Evolutionary conservation across 2,329 filamentous ascomycete genomes (phyloP).

Genomic region (Microdochium trichocladiopsis): DNA sequence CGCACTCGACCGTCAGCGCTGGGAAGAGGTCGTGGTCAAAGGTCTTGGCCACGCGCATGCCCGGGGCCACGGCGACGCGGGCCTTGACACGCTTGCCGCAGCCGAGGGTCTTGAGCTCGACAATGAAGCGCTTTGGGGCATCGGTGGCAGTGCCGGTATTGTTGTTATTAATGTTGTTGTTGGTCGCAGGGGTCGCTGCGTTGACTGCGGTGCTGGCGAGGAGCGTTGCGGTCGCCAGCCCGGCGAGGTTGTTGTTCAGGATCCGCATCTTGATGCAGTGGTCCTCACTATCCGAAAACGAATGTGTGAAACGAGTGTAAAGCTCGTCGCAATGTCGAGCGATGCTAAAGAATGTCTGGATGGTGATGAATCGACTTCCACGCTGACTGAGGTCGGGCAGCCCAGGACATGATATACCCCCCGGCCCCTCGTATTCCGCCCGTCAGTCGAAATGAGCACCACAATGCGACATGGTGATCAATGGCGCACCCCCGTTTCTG

Average conservation of each 20-base stretch:
- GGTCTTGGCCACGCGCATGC: constrained; percentile 12
- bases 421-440: not conserved
- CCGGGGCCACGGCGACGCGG: constrained; percentile 7
- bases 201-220: not conserved
- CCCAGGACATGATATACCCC: not conserved
- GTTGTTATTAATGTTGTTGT: not conserved
- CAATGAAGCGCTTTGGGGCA: constrained; percentile 12
- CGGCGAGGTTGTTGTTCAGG: not conserved
- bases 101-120: constrained; percentile 12
- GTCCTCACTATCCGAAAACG: not conserved
- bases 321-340: not conserved
- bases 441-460: not conserved
- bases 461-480: not conserved
- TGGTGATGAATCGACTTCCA: not conserved
- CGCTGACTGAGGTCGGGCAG: not conserved
- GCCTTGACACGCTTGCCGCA: constrained; percentile 6
- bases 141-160: not conserved
- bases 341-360: not conserved
- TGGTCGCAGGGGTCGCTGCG: not conserved
- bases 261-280: not conserved
- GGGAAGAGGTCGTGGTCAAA: constrained; percentile 15
- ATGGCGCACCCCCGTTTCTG: not conserved
- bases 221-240: not conserved
- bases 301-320: not conserved
- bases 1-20: constrained; percentile 13